Conservation (phyloP, 495 filamentous ascomycete genomes). For the Immersiella caudata region DNA sequence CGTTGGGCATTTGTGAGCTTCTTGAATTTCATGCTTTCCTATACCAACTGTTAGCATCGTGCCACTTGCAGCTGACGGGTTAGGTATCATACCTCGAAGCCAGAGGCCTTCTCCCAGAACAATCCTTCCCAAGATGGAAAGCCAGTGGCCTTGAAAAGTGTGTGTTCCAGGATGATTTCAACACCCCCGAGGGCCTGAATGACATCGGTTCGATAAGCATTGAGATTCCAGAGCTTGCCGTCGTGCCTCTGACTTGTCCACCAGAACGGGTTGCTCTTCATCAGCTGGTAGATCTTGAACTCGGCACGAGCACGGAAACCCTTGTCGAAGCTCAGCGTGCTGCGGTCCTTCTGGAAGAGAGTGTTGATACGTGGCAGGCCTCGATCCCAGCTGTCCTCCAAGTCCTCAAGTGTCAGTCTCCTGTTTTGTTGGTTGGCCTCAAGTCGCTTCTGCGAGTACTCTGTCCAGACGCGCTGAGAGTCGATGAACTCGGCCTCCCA, state of each 20-base stretch:
- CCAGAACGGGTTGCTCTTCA: conserved; percentile 99
- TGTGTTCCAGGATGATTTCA: conserved; percentile 99
- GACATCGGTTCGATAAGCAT: conserved; percentile 97
- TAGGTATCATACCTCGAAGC: conserved; percentile 65
- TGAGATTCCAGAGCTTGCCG: conserved; percentile 98
- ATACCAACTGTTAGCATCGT: background rate
- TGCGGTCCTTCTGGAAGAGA: conserved; percentile 98
- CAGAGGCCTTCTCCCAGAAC: conserved; percentile 89
- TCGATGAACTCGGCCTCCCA: conserved; percentile 99
- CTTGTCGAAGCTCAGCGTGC: conserved; percentile 97
- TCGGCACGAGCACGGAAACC: conserved; percentile 94
- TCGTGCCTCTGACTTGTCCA: conserved; percentile 99
- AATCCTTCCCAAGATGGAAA: conserved; percentile 99
- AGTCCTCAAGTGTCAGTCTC: conserved; percentile 89
- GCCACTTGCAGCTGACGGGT: background rate
- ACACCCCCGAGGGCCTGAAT: conserved; percentile 98
- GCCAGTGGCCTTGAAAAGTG: conserved; percentile 96
- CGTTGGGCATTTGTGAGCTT: conserved; percentile 98
- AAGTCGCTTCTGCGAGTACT: conserved; percentile 96
- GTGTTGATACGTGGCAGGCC: conserved; percentile 99
- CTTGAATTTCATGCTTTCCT: conserved; percentile 86
- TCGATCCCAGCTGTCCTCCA: conserved; percentile 99
- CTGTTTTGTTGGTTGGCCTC: conserved; percentile 98
- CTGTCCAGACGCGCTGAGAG: conserved; percentile 97
- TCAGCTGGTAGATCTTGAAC: conserved; percentile 97